Evolutionary conservation across 1,284 basidiomycete species (phyloP), one percentile per base, ranked within the genome.

Genomic region (Ceratobasidium sp.): DNA sequence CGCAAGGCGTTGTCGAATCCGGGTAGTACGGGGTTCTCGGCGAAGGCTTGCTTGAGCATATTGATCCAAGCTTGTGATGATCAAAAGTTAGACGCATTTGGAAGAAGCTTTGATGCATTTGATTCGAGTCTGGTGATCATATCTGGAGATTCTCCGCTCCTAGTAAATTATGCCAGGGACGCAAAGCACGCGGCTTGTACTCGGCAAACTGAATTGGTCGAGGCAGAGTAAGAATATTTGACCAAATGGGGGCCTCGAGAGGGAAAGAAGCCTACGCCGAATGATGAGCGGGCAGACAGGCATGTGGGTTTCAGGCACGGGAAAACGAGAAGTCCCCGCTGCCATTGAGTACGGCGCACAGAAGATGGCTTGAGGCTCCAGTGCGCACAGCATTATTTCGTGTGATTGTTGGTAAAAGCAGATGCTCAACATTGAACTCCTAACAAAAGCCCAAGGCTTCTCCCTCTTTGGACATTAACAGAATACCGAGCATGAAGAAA

Each of bases 401-500:
- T 55, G n/a, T 20, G 54, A 6, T 23, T 20, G 18, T 18, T 23
- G n/a, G 54, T 55, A 14, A 27, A 57, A 35, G 30, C 59, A 41
- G 38, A 41, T n/a, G 30, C 33, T 62, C 59, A 38, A 35, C 59
- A 62, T 62, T 62, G 33, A 27, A 62, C 27, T 62, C 59, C 59
- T 62, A 62, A 18, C 59, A 62, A 62, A 62, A 38, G 59, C 30
- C 10, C 33, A 62, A 12, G 8, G 33, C 14, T 38, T 62, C 59
- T 16, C 33, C 8, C n/a, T 10, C 30, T 62, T 41, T 18, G 59
- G 59, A 62, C 54, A 62, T 41, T 30, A 62, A 38, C n/a, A 27
- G 12, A 59, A 59, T n/a, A 14, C 27, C 27, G n/a, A 1, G 54
- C 2, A 38, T 16, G 14, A 38, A 60, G 33, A 0, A 35, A 20